phyloP scores from a whole-genome alignment of 495 filamentous ascomycete species.

The Evansstolkia leycettana region DNA sequence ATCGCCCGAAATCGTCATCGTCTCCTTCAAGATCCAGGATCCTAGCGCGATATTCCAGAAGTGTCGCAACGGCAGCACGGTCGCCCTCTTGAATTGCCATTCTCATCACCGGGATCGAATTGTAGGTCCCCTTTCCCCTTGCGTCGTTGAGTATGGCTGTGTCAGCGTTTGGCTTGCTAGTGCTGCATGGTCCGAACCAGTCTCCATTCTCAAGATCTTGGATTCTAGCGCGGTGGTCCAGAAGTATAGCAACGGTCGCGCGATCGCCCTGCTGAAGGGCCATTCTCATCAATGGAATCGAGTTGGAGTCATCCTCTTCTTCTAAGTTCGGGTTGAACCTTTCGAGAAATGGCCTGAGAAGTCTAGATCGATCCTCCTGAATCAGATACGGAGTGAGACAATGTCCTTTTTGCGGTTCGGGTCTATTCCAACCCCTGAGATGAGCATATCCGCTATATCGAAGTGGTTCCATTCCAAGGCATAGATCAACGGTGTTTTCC shows the following conservation, averaged over 20 bases:
- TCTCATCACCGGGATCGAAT: conserved; percentile 2
- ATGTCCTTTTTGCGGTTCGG: conserved; percentile 1
- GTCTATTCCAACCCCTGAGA: background rate
- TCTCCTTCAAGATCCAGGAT: background rate
- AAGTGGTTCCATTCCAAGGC: conserved; percentile 7
- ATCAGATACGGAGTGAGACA: conserved; percentile 5
- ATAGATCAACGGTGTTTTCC: conserved; percentile 12
- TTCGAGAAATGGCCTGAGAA: conserved; percentile 6
- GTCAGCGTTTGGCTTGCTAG: background rate
- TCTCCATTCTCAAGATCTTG: conserved; percentile 4
- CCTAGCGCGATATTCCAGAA: too few species aligned
- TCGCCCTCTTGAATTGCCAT: too few species aligned
- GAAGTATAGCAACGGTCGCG: conserved; percentile 3
- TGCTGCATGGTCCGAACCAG: conserved; percentile 8
- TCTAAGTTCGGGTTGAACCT: conserved; percentile 4
- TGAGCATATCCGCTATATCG: conserved; percentile 5
- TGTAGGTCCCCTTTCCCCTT: background rate
- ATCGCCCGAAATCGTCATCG: too few species aligned
- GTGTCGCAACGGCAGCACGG: too few species aligned
- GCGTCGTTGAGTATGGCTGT: background rate
- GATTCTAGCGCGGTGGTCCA: conserved; percentile 6
- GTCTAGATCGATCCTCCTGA: conserved; percentile 5
- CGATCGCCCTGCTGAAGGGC: conserved; percentile 6
- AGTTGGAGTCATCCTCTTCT: conserved; percentile 4
- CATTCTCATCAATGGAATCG: conserved; percentile 6